Base-by-base conservation (phyloP, 257 asterid species). In the Anisodus acutangulus region DNA sequence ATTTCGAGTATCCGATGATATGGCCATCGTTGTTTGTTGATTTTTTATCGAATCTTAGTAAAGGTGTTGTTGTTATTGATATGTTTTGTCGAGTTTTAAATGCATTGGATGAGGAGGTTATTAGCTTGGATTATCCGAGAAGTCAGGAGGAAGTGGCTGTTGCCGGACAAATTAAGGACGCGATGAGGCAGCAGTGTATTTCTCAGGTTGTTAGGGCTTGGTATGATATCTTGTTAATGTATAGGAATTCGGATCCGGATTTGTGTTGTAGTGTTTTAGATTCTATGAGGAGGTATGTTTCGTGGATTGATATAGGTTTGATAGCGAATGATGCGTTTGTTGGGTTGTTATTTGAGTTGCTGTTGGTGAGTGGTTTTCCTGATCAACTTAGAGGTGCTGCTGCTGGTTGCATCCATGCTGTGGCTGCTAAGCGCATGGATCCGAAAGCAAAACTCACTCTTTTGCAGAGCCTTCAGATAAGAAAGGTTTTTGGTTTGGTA, bases 261-360 rank as follows among this genome's bases (percentile, higher is more conserved):
- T 58, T 97, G 76, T 95, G 98, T 87, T 76, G 90, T 79, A 88
- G 83, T 91, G 98, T 94, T 69, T 90, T 97, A 84, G 94, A 93
- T 86, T 91, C 94, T 41, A 84, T 87, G 90, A 89, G 95, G 87
- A 91, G 98, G 85, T 95, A 90, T 85, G 87, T 97, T 85, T 87
- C 92, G 7, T 97, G 99, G 99, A 95, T 97, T n/a, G 98, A 97
- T 87, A 95, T 97, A 78, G 95, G 96, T 79, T 88, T 97, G 92
- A 87, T 95, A 47, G 97, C 92, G 3, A 95, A 95, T 84, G 97
- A 92, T 62, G 83, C 93, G 0, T 94, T 95, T 87, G 91, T 85
- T 22, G 88, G 86, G 41, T 85, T 95, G 91, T 88, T 97, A 80
- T 95, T 97, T 80, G 98, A 97, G 60, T 83, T 93, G 89, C 90